Conservation (phyloP, 2,329 filamentous ascomycete genomes). For the Penicillium sp. region DNA sequence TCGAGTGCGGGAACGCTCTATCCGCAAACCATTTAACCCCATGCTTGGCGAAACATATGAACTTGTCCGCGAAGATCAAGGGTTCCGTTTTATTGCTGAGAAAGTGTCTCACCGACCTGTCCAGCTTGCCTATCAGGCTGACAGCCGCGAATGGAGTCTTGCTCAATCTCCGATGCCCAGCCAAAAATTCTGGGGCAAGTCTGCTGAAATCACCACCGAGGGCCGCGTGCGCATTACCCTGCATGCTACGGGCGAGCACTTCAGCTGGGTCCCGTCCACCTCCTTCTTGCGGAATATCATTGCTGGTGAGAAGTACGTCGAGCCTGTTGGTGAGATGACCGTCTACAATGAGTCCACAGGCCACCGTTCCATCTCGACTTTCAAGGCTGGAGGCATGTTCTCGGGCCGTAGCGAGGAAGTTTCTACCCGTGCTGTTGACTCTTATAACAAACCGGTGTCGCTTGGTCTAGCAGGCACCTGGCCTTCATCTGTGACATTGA, state of each 20-base stretch:
- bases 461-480: constrained; percentile 78
- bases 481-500: constrained; percentile 72
- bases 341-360: constrained; percentile 82
- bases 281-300: constrained; percentile 95
- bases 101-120: constrained; percentile 94
- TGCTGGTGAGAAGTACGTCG: constrained; percentile 96
- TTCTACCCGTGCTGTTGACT: constrained; percentile 69
- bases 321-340: constrained; percentile 88
- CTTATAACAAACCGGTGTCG: constrained; percentile 65
- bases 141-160: constrained; percentile 81
- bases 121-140: constrained; percentile 88
- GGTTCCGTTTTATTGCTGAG: constrained; percentile 89
- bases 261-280: constrained; percentile 85
- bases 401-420: constrained; percentile 92
- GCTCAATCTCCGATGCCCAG: constrained; percentile 83
- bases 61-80: constrained; percentile 80
- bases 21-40: constrained; percentile 96
- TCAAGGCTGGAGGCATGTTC: constrained; percentile 96
- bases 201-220: constrained; percentile 89
- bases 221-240: constrained; percentile 79
- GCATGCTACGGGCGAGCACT: constrained; percentile 74
- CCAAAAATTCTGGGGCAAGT: constrained; percentile 99
- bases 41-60: constrained; percentile 96
- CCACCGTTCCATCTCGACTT: constrained; percentile 80
- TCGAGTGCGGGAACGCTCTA: constrained; percentile 84